These are phyloP conservation scores for Colletotrichum magnum DNA, from an alignment of 2,329 filamentous ascomycete species.

Conservation along the genomic window DNA sequence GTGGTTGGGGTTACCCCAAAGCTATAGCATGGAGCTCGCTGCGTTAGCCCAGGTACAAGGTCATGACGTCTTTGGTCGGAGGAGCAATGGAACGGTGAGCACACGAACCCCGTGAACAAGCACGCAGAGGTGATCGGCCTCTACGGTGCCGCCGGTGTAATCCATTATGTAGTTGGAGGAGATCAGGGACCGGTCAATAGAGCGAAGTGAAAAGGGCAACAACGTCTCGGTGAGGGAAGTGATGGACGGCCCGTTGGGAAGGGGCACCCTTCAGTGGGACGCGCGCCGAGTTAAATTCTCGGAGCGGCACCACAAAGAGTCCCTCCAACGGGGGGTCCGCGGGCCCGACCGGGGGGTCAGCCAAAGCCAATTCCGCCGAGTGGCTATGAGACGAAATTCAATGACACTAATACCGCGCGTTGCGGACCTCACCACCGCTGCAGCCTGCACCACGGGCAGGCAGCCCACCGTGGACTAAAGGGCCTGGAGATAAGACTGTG, in stretches of 20 bases:
- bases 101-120: constrained; percentile 80
- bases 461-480: constrained; percentile 25
- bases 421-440: background rate
- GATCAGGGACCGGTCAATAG: constrained; percentile 53
- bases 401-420: constrained; percentile 26
- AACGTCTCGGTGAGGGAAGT: constrained; percentile 15
- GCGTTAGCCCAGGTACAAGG: constrained; percentile 43
- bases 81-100: constrained; percentile 3
- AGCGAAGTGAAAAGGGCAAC: constrained; percentile 50
- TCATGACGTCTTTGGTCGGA: constrained; percentile 40
- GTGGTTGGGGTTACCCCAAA: constrained; percentile 86
- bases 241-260: constrained; percentile 10
- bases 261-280: constrained; percentile 31
- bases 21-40: constrained; percentile 54
- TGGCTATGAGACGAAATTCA: constrained; percentile 13
- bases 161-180: constrained; percentile 54
- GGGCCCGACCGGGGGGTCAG: constrained; percentile 30
- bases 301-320: constrained; percentile 36
- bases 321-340: constrained; percentile 37
- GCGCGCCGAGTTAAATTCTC: constrained; percentile 39
- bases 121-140: constrained; percentile 81
- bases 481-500: constrained; percentile 27
- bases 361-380: constrained; percentile 3
- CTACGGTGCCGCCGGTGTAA: constrained; percentile 64
- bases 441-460: constrained; percentile 2